Conservation (phyloP, 2,329 filamentous ascomycete genomes). For the Trichoderma sp. region DNA sequence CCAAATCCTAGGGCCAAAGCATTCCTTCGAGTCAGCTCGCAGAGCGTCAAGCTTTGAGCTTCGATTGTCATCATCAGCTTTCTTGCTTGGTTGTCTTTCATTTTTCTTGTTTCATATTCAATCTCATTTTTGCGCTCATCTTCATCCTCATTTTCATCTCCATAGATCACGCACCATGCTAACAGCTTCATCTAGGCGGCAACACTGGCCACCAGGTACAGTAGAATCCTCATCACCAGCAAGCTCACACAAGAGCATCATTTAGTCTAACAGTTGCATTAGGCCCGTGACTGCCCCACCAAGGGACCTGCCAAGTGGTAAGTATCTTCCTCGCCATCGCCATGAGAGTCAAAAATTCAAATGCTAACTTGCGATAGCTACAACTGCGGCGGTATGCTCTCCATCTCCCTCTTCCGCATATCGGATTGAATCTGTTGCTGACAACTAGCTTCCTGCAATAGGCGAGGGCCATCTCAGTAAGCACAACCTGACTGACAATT, state of each 20-base stretch:
- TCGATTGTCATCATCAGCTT: neutral
- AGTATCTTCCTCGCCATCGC: constrained; percentile 35
- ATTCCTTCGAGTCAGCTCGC: neutral
- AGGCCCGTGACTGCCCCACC: constrained; percentile 86
- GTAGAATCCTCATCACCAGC: constrained; percentile 26
- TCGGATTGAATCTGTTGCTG: constrained; percentile 26
- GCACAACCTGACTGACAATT: constrained; percentile 36
- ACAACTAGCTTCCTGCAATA: constrained; percentile 34
- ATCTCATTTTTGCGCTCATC: neutral
- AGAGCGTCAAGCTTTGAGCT: neutral
- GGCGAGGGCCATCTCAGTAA: constrained; percentile 76
- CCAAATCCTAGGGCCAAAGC: neutral
- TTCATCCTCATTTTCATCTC: neutral
- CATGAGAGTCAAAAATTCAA: neutral
- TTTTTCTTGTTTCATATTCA: neutral
- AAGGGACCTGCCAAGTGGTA: constrained; percentile 82
- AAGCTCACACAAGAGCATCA: constrained; percentile 1
- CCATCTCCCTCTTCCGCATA: neutral
- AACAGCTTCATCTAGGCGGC: constrained; percentile 57
- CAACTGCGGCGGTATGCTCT: constrained; percentile 72
- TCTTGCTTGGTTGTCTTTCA: neutral
- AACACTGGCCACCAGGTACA: constrained; percentile 74
- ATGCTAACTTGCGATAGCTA: constrained; percentile 57
- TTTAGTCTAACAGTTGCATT: constrained; percentile 10
- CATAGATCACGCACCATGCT: neutral